Evolutionary conservation across 1,139 yeast genomes (phyloP), one percentile per base, ranked within the genome.

Genomic region (Eremothecium cymbalariae): DNA sequence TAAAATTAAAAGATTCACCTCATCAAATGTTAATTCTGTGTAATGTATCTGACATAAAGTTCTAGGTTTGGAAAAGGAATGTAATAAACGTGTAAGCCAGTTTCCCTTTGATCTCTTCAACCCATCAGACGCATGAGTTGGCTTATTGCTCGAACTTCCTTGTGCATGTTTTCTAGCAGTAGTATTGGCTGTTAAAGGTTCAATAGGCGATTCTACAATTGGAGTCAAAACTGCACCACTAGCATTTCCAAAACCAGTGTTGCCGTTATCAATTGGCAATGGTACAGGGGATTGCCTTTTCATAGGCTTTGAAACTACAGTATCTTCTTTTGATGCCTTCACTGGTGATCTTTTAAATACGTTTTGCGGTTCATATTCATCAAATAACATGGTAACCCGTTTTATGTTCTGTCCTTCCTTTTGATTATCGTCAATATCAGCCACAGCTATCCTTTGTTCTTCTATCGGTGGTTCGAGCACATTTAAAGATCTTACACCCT

Each of bases 341-440:
- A 26, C 16, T 11, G 34, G 38, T 8, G 38, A 34, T 6, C 31
- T 20, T 18, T 36, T 36, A 28, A 36, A 36, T 5, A 36, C 39
- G 16, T 24, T 36, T 7, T 29, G 25, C 12, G 39, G 14, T 11
- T 51, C 54, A n/a, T n/a, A n/a, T 19, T 51, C 56, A 38, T 55
- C 59, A 40, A 55, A 55, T 12, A 55, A 30, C 57, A 55, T 48
- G 1, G 59, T 55, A 6, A 55, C 55, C 19, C 45, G 36, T 13
- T 28, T 37, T 13, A 33, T 31, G 18, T 23, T 27, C 8, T 29
- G 31, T 11, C 14, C 22, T 11, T 13, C 30, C 17, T 21, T 23
- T 18, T 4, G 28, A 2, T 6, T 26, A 20, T 17, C 15, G 25
- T 8, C 24, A 15, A 7, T 24, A 18, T 13, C 18, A 16, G 7